Base-by-base conservation (phyloP, 2,329 filamentous ascomycete species). In the Pseudogymnoascus sp. region DNA sequence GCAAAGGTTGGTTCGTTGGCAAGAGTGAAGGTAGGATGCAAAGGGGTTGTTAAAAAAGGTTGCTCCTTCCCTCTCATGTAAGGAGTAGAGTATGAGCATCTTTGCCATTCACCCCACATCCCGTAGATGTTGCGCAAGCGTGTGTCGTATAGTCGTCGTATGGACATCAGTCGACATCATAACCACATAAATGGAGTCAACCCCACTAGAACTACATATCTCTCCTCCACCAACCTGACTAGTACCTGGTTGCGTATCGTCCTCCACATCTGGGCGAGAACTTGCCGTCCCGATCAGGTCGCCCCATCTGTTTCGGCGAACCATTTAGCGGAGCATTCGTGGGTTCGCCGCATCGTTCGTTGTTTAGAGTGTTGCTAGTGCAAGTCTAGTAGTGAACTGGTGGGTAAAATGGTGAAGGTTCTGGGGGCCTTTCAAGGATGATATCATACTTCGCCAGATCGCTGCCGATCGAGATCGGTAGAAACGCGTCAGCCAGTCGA, bases 301-400 rank as follows among this genome's bases (percentile, higher is more conserved):
- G 47, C 47, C 26, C 47, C 47, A 57, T 18, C n/a, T 16, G 26
- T 57, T 57, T 57, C 47, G 47, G 16, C 26, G 47, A 31, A 57
- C 14, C 26, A 57, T 31, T 18, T 57, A 57, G 47, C 26, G 26
- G n/a, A 57, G 11, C 14, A 8, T n/a, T 31, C 47, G n/a, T 57
- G 47, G 47, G 47, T 57, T 54, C 45, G 23, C 45, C 45, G 23
- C 45, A 54, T 54, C 23, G 45, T 54, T 54, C 45, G 45, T 29
- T 14, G 45, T 54, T 54, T 57, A 57, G 47, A 57, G 47, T 57
- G 47, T 57, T 57, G n/a, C n/a, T 57, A 57, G 47, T 31, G 47
- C 26, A 57, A 31, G 26, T 57, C 14, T 31, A 57, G 47, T 10
- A 16, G 47, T 31, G 23, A 54, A 29, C 23, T 54, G 23, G 47